These are phyloP conservation scores for Dinochytrium kinnereticum DNA, from an alignment of 371 early-diverging fungal genomes.

Conservation along the genomic window DNA sequence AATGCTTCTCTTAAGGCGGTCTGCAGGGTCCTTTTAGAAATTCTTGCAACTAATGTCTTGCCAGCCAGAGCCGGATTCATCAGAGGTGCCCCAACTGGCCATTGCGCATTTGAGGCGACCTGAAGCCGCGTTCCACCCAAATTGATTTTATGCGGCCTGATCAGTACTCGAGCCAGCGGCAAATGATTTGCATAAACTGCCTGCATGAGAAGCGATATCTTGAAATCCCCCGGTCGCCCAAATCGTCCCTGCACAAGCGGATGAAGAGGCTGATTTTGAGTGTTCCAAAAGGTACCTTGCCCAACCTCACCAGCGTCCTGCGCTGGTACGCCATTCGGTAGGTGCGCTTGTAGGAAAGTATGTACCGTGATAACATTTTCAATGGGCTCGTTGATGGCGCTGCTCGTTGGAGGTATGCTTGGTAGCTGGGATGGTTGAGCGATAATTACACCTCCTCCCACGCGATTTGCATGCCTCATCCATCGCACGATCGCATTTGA, in stretches of 20 bases:
- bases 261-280: too few species aligned
- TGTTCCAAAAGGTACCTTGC: too few species aligned
- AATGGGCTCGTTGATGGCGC: not conserved
- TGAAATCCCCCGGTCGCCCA: not conserved
- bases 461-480: not conserved
- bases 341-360: not conserved
- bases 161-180: conserved; percentile 21
- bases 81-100: too few species aligned
- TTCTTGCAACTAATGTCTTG: not conserved
- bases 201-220: conserved; percentile 30
- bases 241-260: not conserved
- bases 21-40: not conserved
- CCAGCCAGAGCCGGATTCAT: too few species aligned
- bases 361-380: not conserved
- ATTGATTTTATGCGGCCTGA: not conserved
- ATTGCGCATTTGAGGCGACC: too few species aligned
- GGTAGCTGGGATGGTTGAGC: not conserved
- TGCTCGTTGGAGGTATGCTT: not conserved
- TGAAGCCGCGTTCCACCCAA: too few species aligned
- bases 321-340: not conserved
- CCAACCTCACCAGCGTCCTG: not conserved
- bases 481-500: not conserved
- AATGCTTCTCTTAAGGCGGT: conserved; percentile 30
- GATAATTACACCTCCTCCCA: conserved; percentile 8
- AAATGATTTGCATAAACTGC: conserved; percentile 35